Evolutionary conservation across 2,329 filamentous ascomycete species (phyloP).

Genomic region (Kalmusia sp.): DNA sequence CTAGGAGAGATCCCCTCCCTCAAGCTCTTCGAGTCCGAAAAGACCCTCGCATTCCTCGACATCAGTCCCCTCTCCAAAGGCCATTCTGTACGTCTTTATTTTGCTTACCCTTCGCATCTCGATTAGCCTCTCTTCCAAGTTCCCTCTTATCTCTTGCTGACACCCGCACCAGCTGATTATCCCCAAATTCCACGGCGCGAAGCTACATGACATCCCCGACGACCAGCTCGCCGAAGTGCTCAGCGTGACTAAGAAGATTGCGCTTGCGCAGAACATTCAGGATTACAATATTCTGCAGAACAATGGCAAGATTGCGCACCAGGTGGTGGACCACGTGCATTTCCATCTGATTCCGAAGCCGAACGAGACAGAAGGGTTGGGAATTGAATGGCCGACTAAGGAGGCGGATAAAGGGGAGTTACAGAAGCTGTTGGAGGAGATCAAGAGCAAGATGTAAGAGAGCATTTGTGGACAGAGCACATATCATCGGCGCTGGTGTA

Average conservation of each 20-base stretch:
- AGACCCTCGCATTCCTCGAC: constrained; percentile 93
- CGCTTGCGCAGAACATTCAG: constrained; percentile 73
- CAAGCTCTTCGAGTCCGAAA: constrained; percentile 95
- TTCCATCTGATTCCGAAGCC: constrained; percentile 99
- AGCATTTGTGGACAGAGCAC: neutral
- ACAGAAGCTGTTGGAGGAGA: constrained; percentile 78
- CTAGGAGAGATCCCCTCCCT: constrained; percentile 93
- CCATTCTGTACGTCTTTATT: constrained; percentile 74
- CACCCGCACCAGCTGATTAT: constrained; percentile 80
- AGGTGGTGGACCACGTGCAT: constrained; percentile 92
- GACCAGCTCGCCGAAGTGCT: constrained; percentile 83
- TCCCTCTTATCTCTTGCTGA: neutral
- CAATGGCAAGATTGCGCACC: constrained; percentile 90
- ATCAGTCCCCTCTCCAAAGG: constrained; percentile 89
- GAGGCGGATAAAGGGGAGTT: constrained; percentile 80
- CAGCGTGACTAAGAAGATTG: constrained; percentile 87
- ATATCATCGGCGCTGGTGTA: too few species aligned
- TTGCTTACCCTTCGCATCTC: neutral
- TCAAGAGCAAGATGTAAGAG: constrained; percentile 84
- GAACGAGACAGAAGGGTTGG: constrained; percentile 79
- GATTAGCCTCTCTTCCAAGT: neutral
- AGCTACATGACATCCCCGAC: constrained; percentile 91
- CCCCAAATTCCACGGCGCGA: constrained; percentile 91
- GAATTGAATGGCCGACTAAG: constrained; percentile 80
- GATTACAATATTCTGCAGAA: constrained; percentile 98